Conservation (phyloP, 2,329 filamentous ascomycete species). For the Fusarium dimerum region DNA sequence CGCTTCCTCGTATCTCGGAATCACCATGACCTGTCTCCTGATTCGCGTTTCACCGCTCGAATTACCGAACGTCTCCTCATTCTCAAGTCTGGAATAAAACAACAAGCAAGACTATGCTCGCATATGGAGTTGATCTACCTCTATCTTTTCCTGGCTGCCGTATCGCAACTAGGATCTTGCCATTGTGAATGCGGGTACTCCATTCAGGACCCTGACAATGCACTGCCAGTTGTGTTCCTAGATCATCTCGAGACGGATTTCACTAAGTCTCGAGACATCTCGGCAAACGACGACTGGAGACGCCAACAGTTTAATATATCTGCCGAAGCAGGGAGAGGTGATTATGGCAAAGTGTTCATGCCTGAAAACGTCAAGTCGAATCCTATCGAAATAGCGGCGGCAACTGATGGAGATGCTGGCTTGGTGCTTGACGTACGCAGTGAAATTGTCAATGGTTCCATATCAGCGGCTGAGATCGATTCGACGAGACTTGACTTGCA, state of each 20-base stretch:
- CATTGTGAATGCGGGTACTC: slow-evolving; percentile 75
- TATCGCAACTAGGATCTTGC: slow-evolving; percentile 32
- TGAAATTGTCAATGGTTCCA: slow-evolving; percentile 44
- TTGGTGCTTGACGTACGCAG: slow-evolving; percentile 58
- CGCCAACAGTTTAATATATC: slow-evolving; percentile 68
- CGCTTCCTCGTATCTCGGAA: too few relatives aligned
- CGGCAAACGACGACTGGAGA: slow-evolving; percentile 60
- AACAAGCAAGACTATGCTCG: neutral
- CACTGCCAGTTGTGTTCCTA: slow-evolving; percentile 58
- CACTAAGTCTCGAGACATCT: slow-evolving; percentile 51
- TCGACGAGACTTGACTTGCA: slow-evolving; percentile 61
- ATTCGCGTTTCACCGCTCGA: too few relatives aligned
- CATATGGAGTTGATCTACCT: slow-evolving; percentile 8
- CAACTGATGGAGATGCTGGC: slow-evolving; percentile 46
- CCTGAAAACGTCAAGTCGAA: slow-evolving; percentile 56
- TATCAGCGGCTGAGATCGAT: slow-evolving; percentile 66
- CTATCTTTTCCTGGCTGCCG: slow-evolving; percentile 7
- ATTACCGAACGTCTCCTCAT: neutral
- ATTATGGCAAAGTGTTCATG: slow-evolving; percentile 65
- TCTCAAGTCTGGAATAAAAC: neutral
- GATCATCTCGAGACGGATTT: slow-evolving; percentile 75
- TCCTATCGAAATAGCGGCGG: slow-evolving; percentile 12
- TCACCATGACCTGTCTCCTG: too few relatives aligned
- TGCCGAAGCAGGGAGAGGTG: slow-evolving; percentile 57
- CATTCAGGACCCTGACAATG: slow-evolving; percentile 45